Evolutionary conservation across 345 rosid species (phyloP).

Genomic region (Populus euphratica): DNA sequence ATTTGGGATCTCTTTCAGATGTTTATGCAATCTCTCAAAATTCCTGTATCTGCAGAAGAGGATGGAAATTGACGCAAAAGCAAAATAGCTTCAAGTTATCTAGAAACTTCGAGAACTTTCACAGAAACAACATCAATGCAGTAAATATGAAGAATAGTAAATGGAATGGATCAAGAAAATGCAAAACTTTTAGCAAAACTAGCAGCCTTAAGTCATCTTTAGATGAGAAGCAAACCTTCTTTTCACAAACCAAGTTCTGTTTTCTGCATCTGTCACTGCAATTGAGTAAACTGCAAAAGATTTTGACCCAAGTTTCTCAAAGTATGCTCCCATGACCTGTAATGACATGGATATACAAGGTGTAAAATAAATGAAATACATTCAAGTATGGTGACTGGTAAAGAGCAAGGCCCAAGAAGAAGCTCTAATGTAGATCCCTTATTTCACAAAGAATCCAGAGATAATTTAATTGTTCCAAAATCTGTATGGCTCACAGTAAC

Average conservation of each 20-base stretch:
- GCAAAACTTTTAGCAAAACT: background rate
- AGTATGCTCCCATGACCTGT: conserved; percentile 93
- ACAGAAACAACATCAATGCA: background rate
- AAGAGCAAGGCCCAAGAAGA: conserved; percentile 20
- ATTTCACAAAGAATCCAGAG: conserved; percentile 9
- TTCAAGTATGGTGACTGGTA: background rate
- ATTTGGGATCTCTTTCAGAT: conserved; percentile 94
- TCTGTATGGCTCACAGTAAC: too few relatives aligned
- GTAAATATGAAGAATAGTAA: background rate
- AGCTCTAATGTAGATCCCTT: conserved; percentile 12
- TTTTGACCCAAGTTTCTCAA: conserved; percentile 88
- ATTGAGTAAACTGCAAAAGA: conserved; percentile 98
- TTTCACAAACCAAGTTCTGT: conserved; percentile 84
- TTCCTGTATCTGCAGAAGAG: conserved; percentile 74
- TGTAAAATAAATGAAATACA: conserved; percentile 7
- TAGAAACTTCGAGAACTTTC: conserved; percentile 14
- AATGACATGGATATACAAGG: conserved; percentile 21
- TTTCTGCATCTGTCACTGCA: conserved; percentile 83
- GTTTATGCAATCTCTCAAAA: conserved; percentile 88
- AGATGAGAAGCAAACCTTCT: conserved; percentile 71
- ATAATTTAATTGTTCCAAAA: conserved; percentile 4
- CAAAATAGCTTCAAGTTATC: conserved; percentile 8
- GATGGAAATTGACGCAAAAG: conserved; percentile 5
- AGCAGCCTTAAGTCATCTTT: background rate
- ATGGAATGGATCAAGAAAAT: conserved; percentile 2